Percentiles rank a stretch among this genome's conserved stretches.
phyloP scores from a whole-genome alignment of 202 grass and related monocot species.

The Panicum virgatum region DNA sequence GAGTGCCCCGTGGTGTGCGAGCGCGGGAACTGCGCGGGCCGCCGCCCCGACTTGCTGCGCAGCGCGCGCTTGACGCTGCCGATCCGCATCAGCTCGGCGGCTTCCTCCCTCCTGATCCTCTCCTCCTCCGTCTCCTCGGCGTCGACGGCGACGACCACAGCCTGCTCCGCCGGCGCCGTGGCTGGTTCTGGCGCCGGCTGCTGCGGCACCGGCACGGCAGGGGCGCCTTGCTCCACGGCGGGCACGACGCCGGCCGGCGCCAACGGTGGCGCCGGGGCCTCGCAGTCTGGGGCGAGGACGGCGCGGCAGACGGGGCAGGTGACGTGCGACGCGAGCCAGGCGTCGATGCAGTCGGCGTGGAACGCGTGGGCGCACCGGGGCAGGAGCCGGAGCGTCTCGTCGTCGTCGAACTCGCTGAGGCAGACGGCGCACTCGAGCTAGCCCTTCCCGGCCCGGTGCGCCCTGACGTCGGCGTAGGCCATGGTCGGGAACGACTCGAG shows the following conservation, averaged over 20 bases:
- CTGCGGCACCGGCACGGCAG: background rate
- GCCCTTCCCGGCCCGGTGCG: slow-evolving; percentile 57
- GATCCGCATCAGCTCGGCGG: slow-evolving; percentile 54
- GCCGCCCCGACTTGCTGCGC: slow-evolving; percentile 39
- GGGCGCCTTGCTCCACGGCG: background rate
- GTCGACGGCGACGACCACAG: slow-evolving; percentile 14
- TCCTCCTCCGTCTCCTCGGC: slow-evolving; percentile 47
- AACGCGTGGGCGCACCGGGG: slow-evolving; percentile 80
- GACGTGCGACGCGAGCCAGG: slow-evolving; percentile 81
- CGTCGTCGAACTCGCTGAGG: slow-evolving; percentile 90
- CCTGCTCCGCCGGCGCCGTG: too few species aligned
- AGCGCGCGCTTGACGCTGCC: slow-evolving; percentile 60
- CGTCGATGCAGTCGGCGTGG: slow-evolving; percentile 79
- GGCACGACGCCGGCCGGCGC: background rate
- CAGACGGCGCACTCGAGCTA: slow-evolving; percentile 88
- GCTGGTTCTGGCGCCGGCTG: too few species aligned
- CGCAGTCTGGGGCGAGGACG: slow-evolving; percentile 36
- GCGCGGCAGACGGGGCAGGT: slow-evolving; percentile 92
- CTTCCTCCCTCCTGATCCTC: slow-evolving; percentile 41
- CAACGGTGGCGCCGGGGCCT: background rate
- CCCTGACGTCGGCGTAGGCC: slow-evolving; percentile 78
- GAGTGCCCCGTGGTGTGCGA: slow-evolving; percentile 74
- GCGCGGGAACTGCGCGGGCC: slow-evolving; percentile 47
- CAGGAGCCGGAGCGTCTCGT: slow-evolving; percentile 67
- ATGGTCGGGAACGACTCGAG: slow-evolving; percentile 65